phyloP scores from a whole-genome alignment of 169 alveolate species.

The Sarcocystis neurona region DNA sequence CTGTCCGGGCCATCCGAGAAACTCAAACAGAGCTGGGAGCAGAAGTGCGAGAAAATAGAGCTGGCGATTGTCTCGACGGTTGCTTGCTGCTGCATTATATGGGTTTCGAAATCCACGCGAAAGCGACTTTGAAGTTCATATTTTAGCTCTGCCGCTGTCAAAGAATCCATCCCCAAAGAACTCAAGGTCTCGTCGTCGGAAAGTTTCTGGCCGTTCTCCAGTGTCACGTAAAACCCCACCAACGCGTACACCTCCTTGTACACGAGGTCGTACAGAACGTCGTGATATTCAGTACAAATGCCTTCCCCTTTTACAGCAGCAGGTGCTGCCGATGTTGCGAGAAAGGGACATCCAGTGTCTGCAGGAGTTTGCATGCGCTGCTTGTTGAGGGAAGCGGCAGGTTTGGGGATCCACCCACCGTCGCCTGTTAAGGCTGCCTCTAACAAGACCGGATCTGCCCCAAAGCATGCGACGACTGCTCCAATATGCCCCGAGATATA shows the following conservation, averaged over 20 bases:
- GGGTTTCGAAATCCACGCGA: conserved; percentile 64
- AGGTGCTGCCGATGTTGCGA: background rate
- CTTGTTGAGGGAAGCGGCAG: no score
- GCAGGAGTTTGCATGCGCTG: no score
- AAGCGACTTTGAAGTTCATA: conserved; percentile 60
- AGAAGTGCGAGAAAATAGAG: background rate
- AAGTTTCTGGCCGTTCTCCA: background rate
- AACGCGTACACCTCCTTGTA: background rate
- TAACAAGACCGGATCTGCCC: background rate
- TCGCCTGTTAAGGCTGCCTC: background rate
- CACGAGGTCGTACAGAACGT: background rate
- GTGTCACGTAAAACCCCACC: background rate
- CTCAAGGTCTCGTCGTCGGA: background rate
- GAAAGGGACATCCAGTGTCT: background rate
- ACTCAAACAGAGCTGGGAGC: background rate
- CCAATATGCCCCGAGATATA: conserved; percentile 26
- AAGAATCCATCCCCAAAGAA: conserved; percentile 71
- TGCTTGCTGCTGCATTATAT: conserved; percentile 67
- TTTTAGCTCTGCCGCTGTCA: conserved; percentile 72
- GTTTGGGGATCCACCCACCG: no score
- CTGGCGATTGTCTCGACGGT: conserved; percentile 40
- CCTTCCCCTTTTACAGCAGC: no score
- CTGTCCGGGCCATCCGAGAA: background rate
- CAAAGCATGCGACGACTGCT: conserved; percentile 43
- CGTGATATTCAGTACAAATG: no score